phyloP scores from a whole-genome alignment of 345 rosid genomes.

The Noccaea bulbosa region DNA sequence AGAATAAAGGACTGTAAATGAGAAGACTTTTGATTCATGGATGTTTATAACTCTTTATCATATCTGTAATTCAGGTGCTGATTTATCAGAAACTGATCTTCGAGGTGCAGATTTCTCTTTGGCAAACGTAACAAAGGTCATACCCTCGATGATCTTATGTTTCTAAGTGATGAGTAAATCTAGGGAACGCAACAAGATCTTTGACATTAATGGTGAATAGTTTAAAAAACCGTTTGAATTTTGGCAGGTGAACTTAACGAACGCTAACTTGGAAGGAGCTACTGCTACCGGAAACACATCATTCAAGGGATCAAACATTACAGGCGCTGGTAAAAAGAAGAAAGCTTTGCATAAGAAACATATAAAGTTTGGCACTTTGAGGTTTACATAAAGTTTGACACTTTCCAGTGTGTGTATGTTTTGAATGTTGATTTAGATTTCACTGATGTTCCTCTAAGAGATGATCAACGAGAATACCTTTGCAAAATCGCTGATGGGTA shows the following conservation, averaged over 20 bases:
- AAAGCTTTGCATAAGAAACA: background rate
- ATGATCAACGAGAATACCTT: conserved; percentile 83
- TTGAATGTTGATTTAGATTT: conserved; percentile 58
- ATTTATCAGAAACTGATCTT: conserved; percentile 91
- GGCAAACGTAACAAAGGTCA: conserved; percentile 90
- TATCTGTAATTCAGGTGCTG: conserved; percentile 62
- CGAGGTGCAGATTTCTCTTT: conserved; percentile 86
- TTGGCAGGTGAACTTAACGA: conserved; percentile 75
- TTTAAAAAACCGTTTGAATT: background rate
- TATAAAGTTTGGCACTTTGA: background rate
- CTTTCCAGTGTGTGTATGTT: background rate
- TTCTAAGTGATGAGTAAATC: conserved; percentile 4
- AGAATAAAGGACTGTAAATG: conserved; percentile 7
- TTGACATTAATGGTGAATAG: conserved; percentile 12
- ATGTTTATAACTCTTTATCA: conserved; percentile 1
- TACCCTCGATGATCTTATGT: background rate
- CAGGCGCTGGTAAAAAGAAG: conserved; percentile 71
- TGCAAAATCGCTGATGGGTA: conserved; percentile 94
- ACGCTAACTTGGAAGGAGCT: conserved; percentile 96
- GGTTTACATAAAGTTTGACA: conserved; percentile 5
- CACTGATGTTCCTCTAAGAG: conserved; percentile 92
- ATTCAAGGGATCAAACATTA: conserved; percentile 83
- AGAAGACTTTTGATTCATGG: conserved; percentile 1
- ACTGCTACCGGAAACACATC: conserved; percentile 92
- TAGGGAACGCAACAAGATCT: conserved; percentile 1